phyloP scores from a whole-genome alignment of 2,329 filamentous ascomycete species.

The Blastomyces gilchristii region DNA sequence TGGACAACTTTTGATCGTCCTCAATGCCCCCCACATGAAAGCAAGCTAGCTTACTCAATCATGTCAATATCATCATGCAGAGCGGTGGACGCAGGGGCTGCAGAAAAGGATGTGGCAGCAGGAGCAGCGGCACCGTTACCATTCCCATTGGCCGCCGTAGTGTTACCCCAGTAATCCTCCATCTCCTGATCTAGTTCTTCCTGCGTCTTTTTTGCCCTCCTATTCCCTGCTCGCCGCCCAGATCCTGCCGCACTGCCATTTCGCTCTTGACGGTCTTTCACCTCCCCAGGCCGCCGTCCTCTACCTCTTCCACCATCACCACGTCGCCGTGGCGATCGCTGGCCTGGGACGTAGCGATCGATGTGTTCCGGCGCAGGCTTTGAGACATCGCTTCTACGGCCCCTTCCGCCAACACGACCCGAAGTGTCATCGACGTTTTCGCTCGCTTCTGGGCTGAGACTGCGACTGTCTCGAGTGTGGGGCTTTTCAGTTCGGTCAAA shows the following conservation, averaged over 20 bases:
- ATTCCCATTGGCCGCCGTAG: constrained; percentile 19
- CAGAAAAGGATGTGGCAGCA: constrained; percentile 2
- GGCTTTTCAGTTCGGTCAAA: constrained; percentile 52
- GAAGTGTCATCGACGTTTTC: constrained; percentile 24
- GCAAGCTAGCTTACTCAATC: constrained; percentile 11
- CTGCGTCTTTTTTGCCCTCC: constrained; percentile 68
- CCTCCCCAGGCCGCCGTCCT: constrained; percentile 38
- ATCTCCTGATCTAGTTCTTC: constrained; percentile 94
- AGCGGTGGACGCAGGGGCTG: constrained; percentile 4
- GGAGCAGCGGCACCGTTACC: constrained; percentile 2
- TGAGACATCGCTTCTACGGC: constrained; percentile 43
- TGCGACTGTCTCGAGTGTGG: constrained; percentile 31
- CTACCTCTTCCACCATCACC: constrained; percentile 43
- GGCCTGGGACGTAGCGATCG: constrained; percentile 67
- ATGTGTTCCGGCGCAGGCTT: constrained; percentile 56
- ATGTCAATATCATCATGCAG: constrained; percentile 18
- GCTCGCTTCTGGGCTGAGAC: constrained; percentile 31
- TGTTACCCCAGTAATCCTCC: constrained; percentile 74
- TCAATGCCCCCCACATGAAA: background rate
- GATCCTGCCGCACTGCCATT: constrained; percentile 19
- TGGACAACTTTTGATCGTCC: background rate
- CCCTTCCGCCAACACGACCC: constrained; percentile 32
- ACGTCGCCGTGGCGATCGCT: constrained; percentile 34
- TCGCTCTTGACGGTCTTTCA: constrained; percentile 31
- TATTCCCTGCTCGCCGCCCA: constrained; percentile 39